A percentile compares a stretch with the other conserved stretches of the same genome.
Evolutionary conservation across 2,329 filamentous ascomycete species (phyloP).

Genomic region (Plectosphaerella plurivora): DNA sequence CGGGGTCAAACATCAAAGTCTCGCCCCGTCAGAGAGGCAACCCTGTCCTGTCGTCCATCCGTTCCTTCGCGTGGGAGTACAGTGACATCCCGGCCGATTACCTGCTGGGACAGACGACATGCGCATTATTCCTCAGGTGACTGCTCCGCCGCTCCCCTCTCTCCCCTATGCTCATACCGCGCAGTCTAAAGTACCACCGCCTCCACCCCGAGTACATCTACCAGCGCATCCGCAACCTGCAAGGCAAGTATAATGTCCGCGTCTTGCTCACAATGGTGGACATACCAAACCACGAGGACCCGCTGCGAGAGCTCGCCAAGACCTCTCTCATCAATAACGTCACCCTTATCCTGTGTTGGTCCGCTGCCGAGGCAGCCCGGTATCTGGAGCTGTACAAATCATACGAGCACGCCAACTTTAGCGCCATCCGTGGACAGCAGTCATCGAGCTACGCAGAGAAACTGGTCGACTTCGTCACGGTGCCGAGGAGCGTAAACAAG

Average conservation of each 20-base stretch:
- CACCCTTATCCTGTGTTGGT: slow-evolving; percentile 91
- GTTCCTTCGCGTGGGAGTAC: slow-evolving; percentile 89
- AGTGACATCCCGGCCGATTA: slow-evolving; percentile 96
- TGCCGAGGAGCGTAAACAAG: slow-evolving; percentile 87
- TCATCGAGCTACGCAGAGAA: slow-evolving; percentile 79
- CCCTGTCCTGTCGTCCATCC: slow-evolving; percentile 79
- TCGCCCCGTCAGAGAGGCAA: slow-evolving; percentile 94
- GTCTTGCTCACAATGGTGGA: slow-evolving; percentile 89
- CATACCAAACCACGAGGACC: slow-evolving; percentile 89
- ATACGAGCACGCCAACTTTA: slow-evolving; percentile 78
- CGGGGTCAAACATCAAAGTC: slow-evolving; percentile 78
- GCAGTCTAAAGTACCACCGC: slow-evolving; percentile 87
- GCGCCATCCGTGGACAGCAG: slow-evolving; percentile 81
- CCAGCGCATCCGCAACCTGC: slow-evolving; percentile 78
- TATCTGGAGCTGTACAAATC: slow-evolving; percentile 95
- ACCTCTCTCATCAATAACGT: slow-evolving; percentile 89
- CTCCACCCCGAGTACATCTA: slow-evolving; percentile 98
- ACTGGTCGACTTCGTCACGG: slow-evolving; percentile 88
- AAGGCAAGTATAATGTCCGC: slow-evolving; percentile 81
- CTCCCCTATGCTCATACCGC: background rate
- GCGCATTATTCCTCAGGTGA: slow-evolving; percentile 78
- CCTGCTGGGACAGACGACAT: slow-evolving; percentile 80
- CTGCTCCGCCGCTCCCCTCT: background rate
- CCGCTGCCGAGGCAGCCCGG: slow-evolving; percentile 83
- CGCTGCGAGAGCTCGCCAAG: slow-evolving; percentile 84